Percentiles rank a stretch among this genome's conserved stretches.
Conservation (phyloP, 805 yeast species). For the Zygosaccharomyces lentus region DNA sequence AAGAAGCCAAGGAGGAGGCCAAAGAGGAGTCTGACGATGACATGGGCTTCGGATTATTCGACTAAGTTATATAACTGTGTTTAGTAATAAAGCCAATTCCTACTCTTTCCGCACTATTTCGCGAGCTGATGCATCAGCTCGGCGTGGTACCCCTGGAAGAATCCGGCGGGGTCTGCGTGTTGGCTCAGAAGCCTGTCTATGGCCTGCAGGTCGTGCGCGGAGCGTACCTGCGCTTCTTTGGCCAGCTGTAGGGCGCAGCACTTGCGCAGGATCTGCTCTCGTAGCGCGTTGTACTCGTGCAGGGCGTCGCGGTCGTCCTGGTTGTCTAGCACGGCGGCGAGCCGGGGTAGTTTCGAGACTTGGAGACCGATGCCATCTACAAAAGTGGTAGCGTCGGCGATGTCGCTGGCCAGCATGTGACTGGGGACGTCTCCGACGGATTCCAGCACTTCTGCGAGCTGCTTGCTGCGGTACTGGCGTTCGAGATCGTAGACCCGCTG, state of each 20-base stretch:
- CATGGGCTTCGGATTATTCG: slow-evolving; percentile 80
- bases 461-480: slow-evolving; percentile 14
- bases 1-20: slow-evolving; percentile 52
- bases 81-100: slow-evolving; percentile 5
- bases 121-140: slow-evolving; percentile 18
- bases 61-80: slow-evolving; percentile 36
- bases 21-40: slow-evolving; percentile 52
- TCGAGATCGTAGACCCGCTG: slow-evolving; percentile 20
- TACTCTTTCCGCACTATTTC: not conserved
- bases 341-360: slow-evolving; percentile 25
- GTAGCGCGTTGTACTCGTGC: slow-evolving; percentile 26
- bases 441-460: slow-evolving; percentile 19
- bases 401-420: slow-evolving; percentile 19
- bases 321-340: slow-evolving; percentile 14
- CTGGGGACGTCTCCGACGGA: slow-evolving; percentile 27
- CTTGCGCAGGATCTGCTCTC: slow-evolving; percentile 18
- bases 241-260: slow-evolving; percentile 20
- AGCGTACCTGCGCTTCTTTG: slow-evolving; percentile 6
- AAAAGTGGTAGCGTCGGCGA: slow-evolving; percentile 15
- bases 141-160: slow-evolving; percentile 13
- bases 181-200: slow-evolving; percentile 10
- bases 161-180: slow-evolving; percentile 10
- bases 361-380: slow-evolving; percentile 21
- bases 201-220: slow-evolving; percentile 7
- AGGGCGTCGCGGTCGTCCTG: slow-evolving; percentile 16